Base-by-base conservation (phyloP, 805 yeast genomes). In the Candida qinlingensis region DNA sequence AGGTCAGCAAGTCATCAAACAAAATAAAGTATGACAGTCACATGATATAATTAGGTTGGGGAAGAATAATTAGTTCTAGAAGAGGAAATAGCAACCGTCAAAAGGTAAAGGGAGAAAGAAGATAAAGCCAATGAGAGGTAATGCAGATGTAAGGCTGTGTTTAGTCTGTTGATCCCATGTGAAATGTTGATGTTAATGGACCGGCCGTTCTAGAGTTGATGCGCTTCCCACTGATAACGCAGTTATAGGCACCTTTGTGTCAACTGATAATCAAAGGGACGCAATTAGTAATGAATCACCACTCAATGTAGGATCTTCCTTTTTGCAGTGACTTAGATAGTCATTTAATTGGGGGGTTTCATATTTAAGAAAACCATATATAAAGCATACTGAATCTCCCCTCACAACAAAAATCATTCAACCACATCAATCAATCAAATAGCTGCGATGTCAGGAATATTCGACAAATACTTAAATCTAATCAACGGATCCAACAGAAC, bases 371-470 rank as follows among this genome's bases (percentile, higher is more conserved):
- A 19, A 19, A 3, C 4, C 38, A 36, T n/a, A 19, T 13, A 36
- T 36, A 19, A 36, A n/a, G 25, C 19, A 19, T 19, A 19, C 19
- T 19, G 19, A 19, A 19, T 26, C 25, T 11, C 34, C n/a, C 40
- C 27, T 35, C 40, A 12, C n/a, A 29, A 8, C 12, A 7, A 7
- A 6, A 6, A 26, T 4, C 30, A 6, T n/a, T 5, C 10, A 27
- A n/a, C 38, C 30, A 30, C 34, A 41, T 19, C 19, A 19, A 19
- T 19, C 19, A 35, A 28, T 33, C 29, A 29, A 12, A 36, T 51
- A 52, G 19, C 19, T 66, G 52, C 48, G 53, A 58, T 62, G 65
- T 62, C 65, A 5, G 65, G 65, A 41, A 62, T 62, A 49, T 62
- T 62, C 37, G 65, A 62, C 46, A 60, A 59, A 41, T 62, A 62